Conservation (phyloP, 2,329 filamentous ascomycete genomes). For the Arthrobotrys megalospora region DNA sequence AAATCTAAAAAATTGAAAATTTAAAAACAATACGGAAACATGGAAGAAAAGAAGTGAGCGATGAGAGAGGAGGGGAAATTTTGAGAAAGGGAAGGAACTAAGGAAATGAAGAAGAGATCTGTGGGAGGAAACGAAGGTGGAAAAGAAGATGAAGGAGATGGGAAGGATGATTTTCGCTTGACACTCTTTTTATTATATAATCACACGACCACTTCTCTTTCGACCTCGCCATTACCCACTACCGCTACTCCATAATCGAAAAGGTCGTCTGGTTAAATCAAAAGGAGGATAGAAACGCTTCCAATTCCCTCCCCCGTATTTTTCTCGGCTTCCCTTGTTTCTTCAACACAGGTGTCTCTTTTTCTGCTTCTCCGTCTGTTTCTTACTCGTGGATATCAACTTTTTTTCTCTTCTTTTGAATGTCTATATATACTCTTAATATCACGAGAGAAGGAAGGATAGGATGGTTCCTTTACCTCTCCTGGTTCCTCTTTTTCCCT, state of each 20-base stretch:
- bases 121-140: background rate
- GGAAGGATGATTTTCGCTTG: conserved; percentile 7
- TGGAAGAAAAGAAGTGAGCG: conserved; percentile 12
- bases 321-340: background rate
- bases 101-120: conserved; percentile 8
- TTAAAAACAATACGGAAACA: conserved; percentile 22
- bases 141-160: background rate
- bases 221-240: conserved; percentile 15
- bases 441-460: conserved; percentile 21
- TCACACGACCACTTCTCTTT: conserved; percentile 24
- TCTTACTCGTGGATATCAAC: conserved; percentile 27
- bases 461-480: conserved; percentile 12
- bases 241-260: conserved; percentile 14
- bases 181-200: conserved; percentile 25
- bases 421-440: conserved; percentile 48
- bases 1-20: conserved; percentile 29
- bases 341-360: conserved; percentile 9
- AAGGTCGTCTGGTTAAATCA: conserved; percentile 32
- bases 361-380: conserved; percentile 25
- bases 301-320: background rate
- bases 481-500: conserved; percentile 4
- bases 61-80: background rate
- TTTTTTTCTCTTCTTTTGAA: conserved; percentile 23
- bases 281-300: conserved; percentile 22
- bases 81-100: conserved; percentile 23